phyloP scores from a whole-genome alignment of 2,329 filamentous ascomycete species.

The Coniosporium tulheliwenetii region DNA sequence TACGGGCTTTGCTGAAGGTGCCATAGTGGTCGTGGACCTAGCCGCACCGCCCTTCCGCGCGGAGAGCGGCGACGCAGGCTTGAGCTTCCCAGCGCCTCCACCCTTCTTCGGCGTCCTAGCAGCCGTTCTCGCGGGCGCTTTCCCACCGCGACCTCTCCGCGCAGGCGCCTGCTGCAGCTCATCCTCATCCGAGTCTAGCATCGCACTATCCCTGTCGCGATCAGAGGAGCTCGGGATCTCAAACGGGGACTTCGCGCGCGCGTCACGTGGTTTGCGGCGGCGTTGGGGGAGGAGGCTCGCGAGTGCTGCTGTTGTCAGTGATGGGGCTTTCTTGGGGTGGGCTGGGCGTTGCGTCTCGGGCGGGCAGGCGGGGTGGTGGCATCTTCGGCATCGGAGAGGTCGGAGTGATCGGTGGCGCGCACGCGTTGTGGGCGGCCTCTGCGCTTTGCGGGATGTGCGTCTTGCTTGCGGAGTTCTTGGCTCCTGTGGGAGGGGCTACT shows the following conservation, averaged over 20 bases:
- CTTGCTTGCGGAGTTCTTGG: constrained; percentile 2
- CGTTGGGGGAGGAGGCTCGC: constrained; percentile 29
- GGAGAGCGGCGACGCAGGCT: constrained; percentile 2
- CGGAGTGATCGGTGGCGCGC: constrained; percentile 3
- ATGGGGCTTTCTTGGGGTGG: constrained; percentile 12
- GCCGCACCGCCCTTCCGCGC: constrained; percentile 1
- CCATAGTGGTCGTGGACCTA: constrained; percentile 1
- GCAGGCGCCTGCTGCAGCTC: constrained; percentile 14
- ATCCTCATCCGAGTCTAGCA: constrained; percentile 23
- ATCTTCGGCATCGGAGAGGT: constrained; percentile 9
- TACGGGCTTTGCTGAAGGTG: constrained; percentile 10
- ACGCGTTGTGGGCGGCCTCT: background rate
- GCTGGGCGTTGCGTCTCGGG: constrained; percentile 7
- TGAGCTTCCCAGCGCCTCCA: background rate
- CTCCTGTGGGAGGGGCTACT: constrained; percentile 16
- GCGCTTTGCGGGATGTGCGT: background rate
- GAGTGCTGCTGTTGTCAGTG: constrained; percentile 25
- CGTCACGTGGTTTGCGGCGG: constrained; percentile 10
- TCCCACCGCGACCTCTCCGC: background rate
- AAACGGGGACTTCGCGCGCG: constrained; percentile 17
- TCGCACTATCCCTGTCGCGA: background rate
- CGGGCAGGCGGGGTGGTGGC: constrained; percentile 7
- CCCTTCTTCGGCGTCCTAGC: constrained; percentile 1
- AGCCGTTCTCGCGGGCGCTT: background rate
- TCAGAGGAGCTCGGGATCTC: constrained; percentile 21